These are phyloP conservation scores for Capsicum chinense DNA, from an alignment of 257 asterid species.

Conservation along the genomic window DNA sequence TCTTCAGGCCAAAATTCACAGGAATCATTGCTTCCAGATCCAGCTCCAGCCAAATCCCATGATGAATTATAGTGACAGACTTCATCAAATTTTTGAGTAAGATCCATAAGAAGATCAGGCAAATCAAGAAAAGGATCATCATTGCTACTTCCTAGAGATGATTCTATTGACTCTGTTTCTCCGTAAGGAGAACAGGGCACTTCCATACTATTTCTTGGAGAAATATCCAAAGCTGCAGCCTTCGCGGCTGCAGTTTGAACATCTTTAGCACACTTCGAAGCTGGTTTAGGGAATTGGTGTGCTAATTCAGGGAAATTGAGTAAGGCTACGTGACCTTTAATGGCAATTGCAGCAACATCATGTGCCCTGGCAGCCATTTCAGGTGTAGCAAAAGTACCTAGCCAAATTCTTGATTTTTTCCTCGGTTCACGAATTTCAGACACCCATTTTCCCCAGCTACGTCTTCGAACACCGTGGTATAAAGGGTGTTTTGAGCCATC, in stretches of 20 bases:
- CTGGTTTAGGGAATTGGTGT: slow-evolving; percentile 42
- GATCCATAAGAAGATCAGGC: slow-evolving; percentile 57
- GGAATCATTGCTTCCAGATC: not conserved
- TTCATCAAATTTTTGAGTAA: slow-evolving; percentile 33
- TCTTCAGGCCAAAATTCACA: slow-evolving; percentile 41
- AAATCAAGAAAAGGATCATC: slow-evolving; percentile 64
- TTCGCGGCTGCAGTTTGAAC: slow-evolving; percentile 50
- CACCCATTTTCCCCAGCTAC: slow-evolving; percentile 70
- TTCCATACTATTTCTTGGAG: slow-evolving; percentile 11
- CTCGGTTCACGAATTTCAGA: slow-evolving; percentile 58
- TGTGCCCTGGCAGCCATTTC: slow-evolving; percentile 68
- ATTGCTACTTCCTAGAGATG: slow-evolving; percentile 26
- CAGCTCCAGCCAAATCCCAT: slow-evolving; percentile 34
- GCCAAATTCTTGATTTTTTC: slow-evolving; percentile 60
- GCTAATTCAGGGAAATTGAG: slow-evolving; percentile 57
- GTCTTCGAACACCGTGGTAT: slow-evolving; percentile 64
- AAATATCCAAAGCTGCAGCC: slow-evolving; percentile 44
- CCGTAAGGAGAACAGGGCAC: slow-evolving; percentile 25
- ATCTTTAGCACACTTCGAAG: slow-evolving; percentile 48
- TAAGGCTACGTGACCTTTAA: slow-evolving; percentile 49
- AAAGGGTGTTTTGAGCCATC: slow-evolving; percentile 33
- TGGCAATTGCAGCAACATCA: slow-evolving; percentile 56
- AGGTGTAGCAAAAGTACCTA: slow-evolving; percentile 53
- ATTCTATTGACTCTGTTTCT: slow-evolving; percentile 30
- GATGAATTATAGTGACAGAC: slow-evolving; percentile 26